Evolutionary conservation across 441 rosid genomes (phyloP), one percentile per base, ranked within the genome.

Genomic region (Pelargonium citronellum): DNA sequence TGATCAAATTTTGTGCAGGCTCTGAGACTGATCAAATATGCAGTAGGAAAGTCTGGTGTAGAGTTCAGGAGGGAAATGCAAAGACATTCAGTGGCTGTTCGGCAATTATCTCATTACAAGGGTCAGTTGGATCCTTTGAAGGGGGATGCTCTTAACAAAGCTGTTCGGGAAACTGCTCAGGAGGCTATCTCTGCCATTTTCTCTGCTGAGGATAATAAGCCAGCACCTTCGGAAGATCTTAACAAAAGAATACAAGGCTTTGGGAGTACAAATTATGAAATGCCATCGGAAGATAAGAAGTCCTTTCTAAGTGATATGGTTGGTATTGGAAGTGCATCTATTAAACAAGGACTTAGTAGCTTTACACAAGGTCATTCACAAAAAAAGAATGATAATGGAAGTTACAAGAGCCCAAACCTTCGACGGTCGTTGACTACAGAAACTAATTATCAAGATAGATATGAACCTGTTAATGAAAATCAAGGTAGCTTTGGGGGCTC

Each of bases 11-110:
- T 39, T 73, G 51, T 78, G 69, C 87, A 92, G 97, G 95, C 95
- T 73, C 80, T 95, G 78, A 85, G 99, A 78, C 77, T 95, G 82
- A 92, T 95, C 74, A 95, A 95, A 70, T 95, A 95, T 75, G 80
- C 83, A 1, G 92, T 84, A 73, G 98, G 92, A 20, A 92, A 95
- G 85, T 95, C 99, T 73, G 98, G 98, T 47, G 74, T 74, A 47
- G 98, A 92, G 82, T 95, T 95, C 74, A 89, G 92, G 77, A 84
- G 99, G 80, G 99, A 95, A 75, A 89, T 95, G 97, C 99, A 95
- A 82, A 83, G 98, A 67, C 89, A 92, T 80, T 92, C 98, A 0
- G 93, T 82, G n/a, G 90, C 89, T 7, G 87, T 95, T 9, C 95
- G 98, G 11, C 92, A 88, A 81, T 74, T 95, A 64, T 76, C 86